phyloP scores from a whole-genome alignment of 768 basidiomycete species.

The Leucocoprinus birnbaumii region DNA sequence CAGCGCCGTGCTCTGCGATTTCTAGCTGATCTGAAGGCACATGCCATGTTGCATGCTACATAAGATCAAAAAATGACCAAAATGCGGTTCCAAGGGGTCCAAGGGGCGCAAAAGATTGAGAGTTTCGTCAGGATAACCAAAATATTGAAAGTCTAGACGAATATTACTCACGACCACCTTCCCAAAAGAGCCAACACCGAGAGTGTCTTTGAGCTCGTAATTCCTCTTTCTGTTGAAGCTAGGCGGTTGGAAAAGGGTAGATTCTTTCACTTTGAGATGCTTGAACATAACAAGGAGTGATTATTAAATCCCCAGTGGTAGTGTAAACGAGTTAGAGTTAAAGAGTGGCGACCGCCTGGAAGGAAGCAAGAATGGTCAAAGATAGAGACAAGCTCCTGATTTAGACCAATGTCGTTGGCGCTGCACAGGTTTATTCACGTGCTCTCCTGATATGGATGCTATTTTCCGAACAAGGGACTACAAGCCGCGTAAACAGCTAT shows the following conservation, averaged over 20 bases:
- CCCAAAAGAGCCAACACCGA: conserved; percentile 87
- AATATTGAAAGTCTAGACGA: background rate
- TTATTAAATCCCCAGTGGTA: too few species aligned
- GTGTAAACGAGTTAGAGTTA: background rate
- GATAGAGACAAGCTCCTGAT: too few species aligned
- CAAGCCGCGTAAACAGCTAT: too few species aligned
- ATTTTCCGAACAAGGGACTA: too few species aligned
- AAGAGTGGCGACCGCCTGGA: too few species aligned
- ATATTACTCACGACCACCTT: conserved; percentile 68
- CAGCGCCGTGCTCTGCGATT: conserved; percentile 58
- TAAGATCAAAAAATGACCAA: background rate
- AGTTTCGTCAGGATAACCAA: background rate
- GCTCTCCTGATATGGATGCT: too few species aligned
- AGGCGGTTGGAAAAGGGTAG: conserved; percentile 77
- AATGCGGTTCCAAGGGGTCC: background rate
- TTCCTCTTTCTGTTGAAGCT: conserved; percentile 85
- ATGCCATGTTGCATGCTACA: conserved; percentile 73
- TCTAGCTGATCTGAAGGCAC: conserved; percentile 60
- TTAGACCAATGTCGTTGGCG: too few species aligned
- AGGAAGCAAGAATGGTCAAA: too few species aligned
- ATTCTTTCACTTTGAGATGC: conserved; percentile 45
- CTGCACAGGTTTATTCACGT: too few species aligned
- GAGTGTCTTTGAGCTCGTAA: conserved; percentile 67
- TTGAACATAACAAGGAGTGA: conserved; percentile 28
- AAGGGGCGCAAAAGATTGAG: background rate